These are phyloP conservation scores for Microbotryum scabiosae DNA, from an alignment of 1,284 basidiomycete genomes.

Conservation along the genomic window DNA sequence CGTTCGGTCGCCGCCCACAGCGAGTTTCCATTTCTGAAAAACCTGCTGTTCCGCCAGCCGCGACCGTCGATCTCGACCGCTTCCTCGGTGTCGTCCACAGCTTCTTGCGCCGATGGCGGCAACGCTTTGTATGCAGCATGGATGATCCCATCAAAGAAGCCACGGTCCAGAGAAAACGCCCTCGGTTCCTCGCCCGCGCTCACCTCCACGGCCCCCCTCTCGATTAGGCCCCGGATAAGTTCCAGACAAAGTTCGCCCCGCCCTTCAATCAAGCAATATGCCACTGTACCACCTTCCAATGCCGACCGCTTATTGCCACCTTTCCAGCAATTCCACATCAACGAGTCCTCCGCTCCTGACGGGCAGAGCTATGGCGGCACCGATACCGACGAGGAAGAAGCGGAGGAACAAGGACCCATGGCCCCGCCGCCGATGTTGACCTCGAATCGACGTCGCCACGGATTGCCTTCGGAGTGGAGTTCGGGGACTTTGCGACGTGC, in stretches of 20 bases:
- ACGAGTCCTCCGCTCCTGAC: neutral
- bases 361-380: neutral
- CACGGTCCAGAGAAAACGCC: neutral
- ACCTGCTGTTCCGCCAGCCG: too few species aligned
- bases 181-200: neutral
- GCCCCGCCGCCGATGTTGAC: conserved; percentile 4
- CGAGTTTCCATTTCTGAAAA: too few species aligned
- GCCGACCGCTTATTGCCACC: conserved; percentile 4
- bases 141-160: neutral
- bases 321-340: conserved; percentile 5
- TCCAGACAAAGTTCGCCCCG: neutral
- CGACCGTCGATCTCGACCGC: neutral
- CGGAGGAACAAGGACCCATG: neutral
- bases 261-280: conserved; percentile 9
- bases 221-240: too few species aligned
- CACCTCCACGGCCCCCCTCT: too few species aligned
- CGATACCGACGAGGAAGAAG: neutral
- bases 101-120: conserved; percentile 4
- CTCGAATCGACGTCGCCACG: too few species aligned
- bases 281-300: conserved; percentile 7
- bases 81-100: conserved; percentile 5
- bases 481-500: too few species aligned
- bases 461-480: too few species aligned
- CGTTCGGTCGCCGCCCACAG: too few species aligned
- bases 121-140: neutral